Evolutionary conservation across 2,329 filamentous ascomycete genomes (phyloP).

Genomic region (Phyllachora maydis): DNA sequence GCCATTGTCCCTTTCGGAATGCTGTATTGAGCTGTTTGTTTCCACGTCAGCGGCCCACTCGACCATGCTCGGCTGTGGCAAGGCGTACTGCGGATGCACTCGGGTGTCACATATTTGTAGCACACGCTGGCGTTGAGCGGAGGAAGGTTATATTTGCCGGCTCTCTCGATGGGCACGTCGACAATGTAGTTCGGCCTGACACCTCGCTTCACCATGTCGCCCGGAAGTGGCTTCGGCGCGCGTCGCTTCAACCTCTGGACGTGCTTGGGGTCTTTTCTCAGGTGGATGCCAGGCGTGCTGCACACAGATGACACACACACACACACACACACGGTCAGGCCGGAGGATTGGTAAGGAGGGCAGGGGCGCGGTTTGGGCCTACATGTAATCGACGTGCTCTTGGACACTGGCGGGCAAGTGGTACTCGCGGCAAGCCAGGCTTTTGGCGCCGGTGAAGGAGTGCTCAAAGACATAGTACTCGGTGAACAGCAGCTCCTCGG

Average conservation of each 20-base stretch:
- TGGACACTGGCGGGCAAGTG: conserved; percentile 4
- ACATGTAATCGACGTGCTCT: conserved; percentile 3
- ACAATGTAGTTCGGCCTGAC: too few relatives aligned
- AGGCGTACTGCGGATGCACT: conserved; percentile 3
- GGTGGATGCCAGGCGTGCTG: too few relatives aligned
- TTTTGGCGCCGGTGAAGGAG: conserved; percentile 11
- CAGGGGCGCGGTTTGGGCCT: neutral
- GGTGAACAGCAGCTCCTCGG: conserved; percentile 16
- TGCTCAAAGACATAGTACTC: conserved; percentile 20
- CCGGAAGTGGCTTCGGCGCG: too few relatives aligned
- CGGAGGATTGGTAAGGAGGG: too few relatives aligned
- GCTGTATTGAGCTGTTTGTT: conserved; percentile 4
- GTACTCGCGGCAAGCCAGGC: conserved; percentile 4
- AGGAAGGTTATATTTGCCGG: too few relatives aligned
- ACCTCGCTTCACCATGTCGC: too few relatives aligned
- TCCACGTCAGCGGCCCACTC: conserved; percentile 1
- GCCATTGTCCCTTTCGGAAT: conserved; percentile 4
- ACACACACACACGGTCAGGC: too few relatives aligned
- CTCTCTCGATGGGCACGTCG: too few relatives aligned
- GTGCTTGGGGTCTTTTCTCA: too few relatives aligned
- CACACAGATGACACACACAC: too few relatives aligned
- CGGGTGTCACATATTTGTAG: conserved; percentile 2
- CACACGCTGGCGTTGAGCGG: neutral
- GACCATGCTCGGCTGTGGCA: neutral
- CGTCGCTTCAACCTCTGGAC: too few relatives aligned